Base-by-base conservation (phyloP, 495 filamentous ascomycete species). In the Cudoniella acicularis region DNA sequence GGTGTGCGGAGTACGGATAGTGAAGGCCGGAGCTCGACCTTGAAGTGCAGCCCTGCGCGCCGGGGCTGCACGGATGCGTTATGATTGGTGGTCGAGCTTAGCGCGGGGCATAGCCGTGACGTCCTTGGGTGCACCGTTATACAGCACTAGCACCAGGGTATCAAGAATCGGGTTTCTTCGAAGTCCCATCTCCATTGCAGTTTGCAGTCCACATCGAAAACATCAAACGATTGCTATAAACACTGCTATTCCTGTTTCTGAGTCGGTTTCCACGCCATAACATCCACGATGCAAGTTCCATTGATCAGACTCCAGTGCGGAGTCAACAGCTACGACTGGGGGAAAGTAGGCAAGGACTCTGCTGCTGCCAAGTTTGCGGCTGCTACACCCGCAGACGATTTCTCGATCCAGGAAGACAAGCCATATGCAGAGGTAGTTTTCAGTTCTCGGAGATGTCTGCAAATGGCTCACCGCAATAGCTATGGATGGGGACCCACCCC, bases 401-500 rank as follows among this genome's bases (percentile, higher is more conserved):
- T 96, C 66, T 76, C 78, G 24, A 87, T 96, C 60, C 83, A 96
- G 60, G 79, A 88, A 27, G 84, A 91, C 63, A 89, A 87, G 71
- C 88, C 90, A 6, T 97, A 97, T 67, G 90, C 92, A 42, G 93
- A 96, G 74, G 92, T 91, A 70, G 68, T 74, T 61, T 9, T 18
- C 20, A 42, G 45, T 30, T 27, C 24, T n/a, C 22, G 54, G 18
- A 69, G 40, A 56, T 26, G 30, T 6, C 25, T 18, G 48, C 50
- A 50, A 23, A n/a, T 52, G 16, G 10, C 54, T 49, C 36, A 23
- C 40, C 24, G 3, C n/a, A 57, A 25, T 70, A 96, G 91, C 76
- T 98, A 66, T 98, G 94, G 94, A 98, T 98, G 94, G 94, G 94
- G 64, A 98, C 94, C 1, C 94, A 98, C 67, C 94, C 93, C 22